Base-by-base conservation (phyloP, 495 filamentous ascomycete genomes). In the Annulohypoxylon stygium region DNA sequence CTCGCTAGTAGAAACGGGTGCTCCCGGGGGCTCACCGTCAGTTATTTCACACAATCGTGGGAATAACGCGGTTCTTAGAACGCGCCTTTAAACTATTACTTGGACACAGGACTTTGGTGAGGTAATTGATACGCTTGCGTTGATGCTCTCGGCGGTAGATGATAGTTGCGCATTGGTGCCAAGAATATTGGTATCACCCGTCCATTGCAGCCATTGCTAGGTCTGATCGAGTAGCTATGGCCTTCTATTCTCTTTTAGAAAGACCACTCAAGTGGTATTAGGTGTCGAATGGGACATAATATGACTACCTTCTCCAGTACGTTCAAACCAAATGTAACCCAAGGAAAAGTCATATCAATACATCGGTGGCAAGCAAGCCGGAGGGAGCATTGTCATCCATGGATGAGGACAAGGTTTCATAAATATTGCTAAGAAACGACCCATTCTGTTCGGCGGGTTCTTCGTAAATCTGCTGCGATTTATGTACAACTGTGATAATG, bases 151-250 rank as follows among this genome's bases (percentile, higher is more conserved):
- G 39, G 66, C 55, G 23, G 57, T 39, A 61, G 26, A 36, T 34
- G 36, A 48, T 48, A 62, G 55, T 36, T 18, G 41, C 61, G 63
- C 34, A 67, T 34, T 55, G 63, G 47, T 26, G 63, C 69, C 69
- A 72, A 72, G 69, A 72, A 57, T 57, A n/a, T 58, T 58, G 18
- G 41, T 57, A 72, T 62, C 63, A 67, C 63, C 64, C 48, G 23
- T 67, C 39, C 48, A 61, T 66, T 48, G 47, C 55, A 66, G 10
- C 62, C 30, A 30, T 50, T 12, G 14, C 34, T 10, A 33, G 25
- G 11, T 61, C 41, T 16, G 63, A 20, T 37, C 23, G 14, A 25
- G 41, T 11, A 4, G 14, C 12, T 8, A 48, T 12, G 8, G 33
- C 14, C 47, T 50, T 18, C 10, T 0, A 25, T 63, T 50, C 51